Base-by-base conservation (phyloP, 2,329 filamentous ascomycete species). In the Colletotrichum sp. region DNA sequence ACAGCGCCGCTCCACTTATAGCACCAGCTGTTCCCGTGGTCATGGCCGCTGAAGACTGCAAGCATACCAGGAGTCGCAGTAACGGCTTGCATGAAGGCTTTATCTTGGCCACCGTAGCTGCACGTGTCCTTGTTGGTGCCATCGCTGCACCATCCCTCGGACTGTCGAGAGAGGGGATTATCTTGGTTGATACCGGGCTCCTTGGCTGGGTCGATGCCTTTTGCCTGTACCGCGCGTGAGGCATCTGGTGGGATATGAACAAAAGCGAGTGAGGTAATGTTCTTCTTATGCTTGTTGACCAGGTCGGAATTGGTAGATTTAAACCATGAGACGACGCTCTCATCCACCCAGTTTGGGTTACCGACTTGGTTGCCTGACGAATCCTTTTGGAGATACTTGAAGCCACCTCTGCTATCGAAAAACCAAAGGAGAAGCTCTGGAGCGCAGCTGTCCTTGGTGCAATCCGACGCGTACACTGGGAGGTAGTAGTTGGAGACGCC, bases 351-450 rank as follows among this genome's bases (percentile, higher is more conserved):
- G 73, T 86, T 83, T 0, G 86, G 85, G 39, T 86, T 84, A 0
- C 81, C 82, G 21, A 85, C 79, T 4, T 78, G 74, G n/a, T 80
- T 79, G 16, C 83, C 79, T 59, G 81, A 71, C 3, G 81, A 66
- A 69, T 85, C 69, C 60, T 78, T 79, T 77, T 84, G 79, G 74
- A 88, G 88, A 79, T 88, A 91, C 65, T 86, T 85, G 68, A 86
- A 85, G 9, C 92, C 92, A 44, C 93, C 92, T 18, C 90, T 87
- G 71, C 88, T 90, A 80, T 95, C 94, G 79, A 95, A 95, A 84
- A 95, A 95, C 92, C 93, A 95, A 2, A 95, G 85, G 1, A 95
- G 80, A 36, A 89, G 78, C 63, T 84, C 84, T 0, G 87, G 87
- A 2, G 78, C 74, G 72, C 87, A 88, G 5, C 73, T 71, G 15